A percentile compares a stretch with the other conserved stretches of the same genome.
Conservation (phyloP, 768 basidiomycete genomes). For the Leccinum obscurum region DNA sequence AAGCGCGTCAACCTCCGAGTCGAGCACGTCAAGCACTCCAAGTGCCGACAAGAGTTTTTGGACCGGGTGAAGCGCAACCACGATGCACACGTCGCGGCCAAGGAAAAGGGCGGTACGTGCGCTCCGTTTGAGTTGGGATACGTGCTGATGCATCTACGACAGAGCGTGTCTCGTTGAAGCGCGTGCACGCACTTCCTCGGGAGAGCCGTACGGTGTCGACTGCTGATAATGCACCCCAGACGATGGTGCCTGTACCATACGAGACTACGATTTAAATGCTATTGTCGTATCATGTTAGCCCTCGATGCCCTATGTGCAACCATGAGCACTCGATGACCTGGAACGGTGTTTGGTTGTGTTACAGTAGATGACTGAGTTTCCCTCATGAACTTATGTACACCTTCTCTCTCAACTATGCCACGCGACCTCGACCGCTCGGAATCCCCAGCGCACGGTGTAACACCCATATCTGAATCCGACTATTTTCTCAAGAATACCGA, state of each 20-base stretch:
- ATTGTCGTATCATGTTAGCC: constrained; percentile 21
- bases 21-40: constrained; percentile 95
- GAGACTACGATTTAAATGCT: constrained; percentile 88
- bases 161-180: constrained; percentile 86
- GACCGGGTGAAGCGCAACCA: constrained; percentile 94
- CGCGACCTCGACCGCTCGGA: neutral
- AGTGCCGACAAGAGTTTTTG: constrained; percentile 97
- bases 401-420: too few relatives aligned
- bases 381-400: too few relatives aligned
- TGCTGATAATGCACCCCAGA: constrained; percentile 81
- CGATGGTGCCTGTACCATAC: constrained; percentile 90
- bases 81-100: constrained; percentile 77
- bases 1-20: constrained; percentile 98
- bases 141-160: neutral
- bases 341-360: too few relatives aligned
- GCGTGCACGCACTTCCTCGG: constrained; percentile 81
- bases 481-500: constrained; percentile 90
- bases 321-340: constrained; percentile 1
- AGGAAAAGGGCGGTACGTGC: constrained; percentile 81
- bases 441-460: constrained; percentile 34
- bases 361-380: too few relatives aligned
- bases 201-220: constrained; percentile 73
- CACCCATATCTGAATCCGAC: constrained; percentile 76
- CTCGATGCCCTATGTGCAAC: constrained; percentile 25
- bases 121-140: neutral